These are phyloP conservation scores for Macroventuria anomochaeta DNA, from an alignment of 2,329 filamentous ascomycete species.

Conservation along the genomic window DNA sequence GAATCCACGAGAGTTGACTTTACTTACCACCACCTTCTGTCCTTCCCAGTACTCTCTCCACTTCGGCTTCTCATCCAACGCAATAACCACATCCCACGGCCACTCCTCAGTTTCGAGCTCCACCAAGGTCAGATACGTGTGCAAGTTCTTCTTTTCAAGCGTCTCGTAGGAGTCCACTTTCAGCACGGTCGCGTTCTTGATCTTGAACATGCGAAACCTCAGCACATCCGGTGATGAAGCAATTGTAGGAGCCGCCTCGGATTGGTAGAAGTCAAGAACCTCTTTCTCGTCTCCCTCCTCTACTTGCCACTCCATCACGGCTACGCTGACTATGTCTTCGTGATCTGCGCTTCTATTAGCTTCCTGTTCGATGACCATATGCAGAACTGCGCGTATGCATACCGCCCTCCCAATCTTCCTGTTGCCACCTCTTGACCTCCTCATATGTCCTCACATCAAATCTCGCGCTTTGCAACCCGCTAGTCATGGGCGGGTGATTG, in stretches of 20 bases:
- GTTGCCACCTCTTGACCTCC: constrained; percentile 16
- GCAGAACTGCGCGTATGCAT: not conserved
- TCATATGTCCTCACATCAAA: constrained; percentile 19
- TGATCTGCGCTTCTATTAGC: constrained; percentile 5
- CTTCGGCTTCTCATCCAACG: constrained; percentile 14
- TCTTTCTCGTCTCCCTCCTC: constrained; percentile 5
- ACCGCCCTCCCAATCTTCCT: constrained; percentile 18
- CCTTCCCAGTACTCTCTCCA: constrained; percentile 20
- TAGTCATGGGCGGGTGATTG: constrained; percentile 9
- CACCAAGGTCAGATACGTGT: constrained; percentile 14
- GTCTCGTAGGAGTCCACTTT: constrained; percentile 13
- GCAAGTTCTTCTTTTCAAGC: constrained; percentile 2
- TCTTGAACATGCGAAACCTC: constrained; percentile 17
- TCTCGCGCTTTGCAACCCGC: not conserved
- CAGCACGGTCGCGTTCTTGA: constrained; percentile 17
- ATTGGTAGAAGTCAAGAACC: constrained; percentile 16
- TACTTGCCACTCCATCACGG: constrained; percentile 22
- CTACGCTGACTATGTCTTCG: constrained; percentile 15
- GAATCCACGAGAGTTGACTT: not conserved
- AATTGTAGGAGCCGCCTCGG: constrained; percentile 16
- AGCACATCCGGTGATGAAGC: constrained; percentile 16
- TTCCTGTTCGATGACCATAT: too few species aligned
- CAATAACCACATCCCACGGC: constrained; percentile 20
- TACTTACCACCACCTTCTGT: constrained; percentile 15
- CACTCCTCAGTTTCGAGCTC: constrained; percentile 19